These are phyloP conservation scores for Prunus armeniaca DNA, from an alignment of 306 rosid species.

Conservation along the genomic window DNA sequence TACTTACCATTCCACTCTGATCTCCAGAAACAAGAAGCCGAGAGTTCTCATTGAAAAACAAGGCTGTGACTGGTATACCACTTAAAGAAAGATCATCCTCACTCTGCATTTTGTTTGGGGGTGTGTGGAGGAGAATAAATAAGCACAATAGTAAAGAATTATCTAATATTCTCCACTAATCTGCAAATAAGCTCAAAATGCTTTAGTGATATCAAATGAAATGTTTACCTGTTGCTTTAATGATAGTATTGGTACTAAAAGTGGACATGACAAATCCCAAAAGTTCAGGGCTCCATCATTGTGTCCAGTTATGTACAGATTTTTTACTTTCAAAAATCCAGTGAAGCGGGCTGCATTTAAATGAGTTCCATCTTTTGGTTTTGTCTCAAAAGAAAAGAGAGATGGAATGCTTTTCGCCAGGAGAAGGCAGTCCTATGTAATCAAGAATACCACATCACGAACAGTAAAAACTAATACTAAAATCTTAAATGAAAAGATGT, in stretches of 20 bases:
- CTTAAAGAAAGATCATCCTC: constrained; percentile 72
- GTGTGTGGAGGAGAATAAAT: not conserved
- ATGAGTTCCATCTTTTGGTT: constrained; percentile 50
- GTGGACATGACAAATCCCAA: constrained; percentile 82
- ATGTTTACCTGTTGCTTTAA: constrained; percentile 74
- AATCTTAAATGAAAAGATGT: constrained; percentile 1
- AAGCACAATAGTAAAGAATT: not conserved
- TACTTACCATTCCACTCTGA: constrained; percentile 75
- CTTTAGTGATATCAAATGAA: not conserved
- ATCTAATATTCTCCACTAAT: not conserved
- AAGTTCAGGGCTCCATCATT: constrained; percentile 65
- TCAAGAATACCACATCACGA: constrained; percentile 15
- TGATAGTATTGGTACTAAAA: constrained; percentile 59
- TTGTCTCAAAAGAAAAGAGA: constrained; percentile 53
- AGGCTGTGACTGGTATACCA: constrained; percentile 69
- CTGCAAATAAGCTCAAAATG: not conserved
- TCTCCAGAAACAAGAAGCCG: constrained; percentile 83
- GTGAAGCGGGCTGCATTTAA: constrained; percentile 43
- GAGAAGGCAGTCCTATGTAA: constrained; percentile 52
- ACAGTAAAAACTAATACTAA: constrained; percentile 3
- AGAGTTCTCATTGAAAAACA: constrained; percentile 48
- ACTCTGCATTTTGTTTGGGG: constrained; percentile 46
- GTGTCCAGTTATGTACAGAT: constrained; percentile 86
- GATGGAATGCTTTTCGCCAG: constrained; percentile 57
- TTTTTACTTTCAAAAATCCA: constrained; percentile 67